phyloP scores from a whole-genome alignment of 768 basidiomycete species.

The Strobilomyces echinocephalus region DNA sequence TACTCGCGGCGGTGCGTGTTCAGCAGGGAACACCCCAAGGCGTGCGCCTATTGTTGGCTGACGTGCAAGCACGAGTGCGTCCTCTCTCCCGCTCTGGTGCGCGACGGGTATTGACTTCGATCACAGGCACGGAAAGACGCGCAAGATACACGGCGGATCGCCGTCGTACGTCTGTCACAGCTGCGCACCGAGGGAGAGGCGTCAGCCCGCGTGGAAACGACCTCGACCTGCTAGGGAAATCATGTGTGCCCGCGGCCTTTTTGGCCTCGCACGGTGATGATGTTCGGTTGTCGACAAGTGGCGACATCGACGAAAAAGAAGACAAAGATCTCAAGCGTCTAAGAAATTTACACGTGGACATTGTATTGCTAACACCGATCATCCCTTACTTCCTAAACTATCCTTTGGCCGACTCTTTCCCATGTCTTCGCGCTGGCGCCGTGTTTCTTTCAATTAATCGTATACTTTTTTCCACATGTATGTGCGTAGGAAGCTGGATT shows the following conservation, averaged over 20 bases:
- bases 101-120: neutral
- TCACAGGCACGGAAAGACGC: conserved; percentile 28
- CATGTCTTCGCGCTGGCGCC: no score
- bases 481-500: no score
- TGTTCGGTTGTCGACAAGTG: no score
- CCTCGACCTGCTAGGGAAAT: conserved; percentile 5
- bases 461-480: no score
- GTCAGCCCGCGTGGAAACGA: conserved; percentile 20
- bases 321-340: neutral
- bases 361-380: neutral
- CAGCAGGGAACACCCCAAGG: conserved; percentile 27
- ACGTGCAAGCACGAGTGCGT: conserved; percentile 28
- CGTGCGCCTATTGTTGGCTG: conserved; percentile 24
- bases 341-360: neutral
- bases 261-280: conserved; percentile 11
- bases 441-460: no score
- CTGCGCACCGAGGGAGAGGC: conserved; percentile 20
- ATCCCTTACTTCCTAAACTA: no score
- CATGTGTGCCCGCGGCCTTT: conserved; percentile 5
- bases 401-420: no score
- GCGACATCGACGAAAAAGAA: neutral
- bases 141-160: conserved; percentile 29
- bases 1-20: conserved; percentile 28
- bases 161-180: conserved; percentile 27
- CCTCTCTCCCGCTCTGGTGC: neutral